A percentile compares a stretch with the other conserved stretches of the same genome.
Conservation (phyloP, 1,284 basidiomycete species). For the Fistulinella staudtii region DNA sequence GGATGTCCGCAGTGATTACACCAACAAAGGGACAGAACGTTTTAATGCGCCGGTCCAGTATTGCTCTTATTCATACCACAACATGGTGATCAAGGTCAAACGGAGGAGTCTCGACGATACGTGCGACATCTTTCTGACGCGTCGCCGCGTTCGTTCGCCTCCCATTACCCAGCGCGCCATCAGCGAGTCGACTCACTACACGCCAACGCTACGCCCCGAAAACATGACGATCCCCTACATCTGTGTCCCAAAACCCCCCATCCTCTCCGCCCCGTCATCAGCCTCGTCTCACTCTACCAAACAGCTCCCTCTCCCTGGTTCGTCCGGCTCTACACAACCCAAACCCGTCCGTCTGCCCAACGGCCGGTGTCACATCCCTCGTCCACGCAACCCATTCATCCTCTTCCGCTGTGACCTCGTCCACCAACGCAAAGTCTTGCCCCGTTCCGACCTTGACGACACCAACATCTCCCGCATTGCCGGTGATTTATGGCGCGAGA, state of each 20-base stretch:
- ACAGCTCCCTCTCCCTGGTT: constrained; percentile 25
- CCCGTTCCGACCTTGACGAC: constrained; percentile 48
- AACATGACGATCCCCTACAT: constrained; percentile 8
- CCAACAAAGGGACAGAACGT: constrained; percentile 20
- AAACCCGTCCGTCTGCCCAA: constrained; percentile 19
- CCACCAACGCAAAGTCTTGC: constrained; percentile 42
- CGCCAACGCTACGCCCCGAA: constrained; percentile 8
- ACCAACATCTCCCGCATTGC: constrained; percentile 56
- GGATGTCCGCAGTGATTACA: constrained; percentile 5
- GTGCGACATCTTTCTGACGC: constrained; percentile 29
- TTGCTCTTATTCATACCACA: constrained; percentile 16
- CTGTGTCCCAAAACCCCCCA: constrained; percentile 5
- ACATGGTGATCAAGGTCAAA: constrained; percentile 28
- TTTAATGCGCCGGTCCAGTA: constrained; percentile 11
- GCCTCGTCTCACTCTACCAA: constrained; percentile 4
- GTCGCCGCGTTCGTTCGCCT: constrained; percentile 13
- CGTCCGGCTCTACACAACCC: constrained; percentile 15
- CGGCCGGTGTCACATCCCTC: constrained; percentile 56
- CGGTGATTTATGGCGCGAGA: constrained; percentile 50
- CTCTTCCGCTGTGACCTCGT: constrained; percentile 72
- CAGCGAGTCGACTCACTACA: constrained; percentile 10
- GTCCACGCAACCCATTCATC: constrained; percentile 86
- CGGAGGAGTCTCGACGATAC: constrained; percentile 31
- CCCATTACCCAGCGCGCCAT: constrained; percentile 5
- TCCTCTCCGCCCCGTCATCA: neutral